These are phyloP conservation scores for Phytophthora tentaculata DNA, from an alignment of 352 stramenopile genomes.

Conservation along the genomic window DNA sequence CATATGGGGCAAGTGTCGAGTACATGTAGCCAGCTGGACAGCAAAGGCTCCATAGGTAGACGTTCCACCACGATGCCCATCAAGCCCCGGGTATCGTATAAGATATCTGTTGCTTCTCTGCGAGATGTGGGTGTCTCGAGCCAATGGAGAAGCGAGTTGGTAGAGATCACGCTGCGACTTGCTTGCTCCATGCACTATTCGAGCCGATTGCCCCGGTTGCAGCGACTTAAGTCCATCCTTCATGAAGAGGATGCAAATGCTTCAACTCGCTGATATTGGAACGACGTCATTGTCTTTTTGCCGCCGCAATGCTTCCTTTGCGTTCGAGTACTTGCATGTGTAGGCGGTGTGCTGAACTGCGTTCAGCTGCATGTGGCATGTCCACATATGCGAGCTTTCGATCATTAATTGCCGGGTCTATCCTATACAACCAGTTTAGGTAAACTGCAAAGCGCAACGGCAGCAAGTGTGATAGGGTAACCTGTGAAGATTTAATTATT, in stretches of 20 bases:
- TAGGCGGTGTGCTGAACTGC: not conserved
- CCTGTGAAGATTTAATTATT: too few relatives aligned
- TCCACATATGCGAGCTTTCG: slow-evolving; percentile 6
- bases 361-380: slow-evolving; percentile 4
- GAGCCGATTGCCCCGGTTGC: not conserved
- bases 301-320: slow-evolving; percentile 11
- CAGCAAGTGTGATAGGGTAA: not conserved
- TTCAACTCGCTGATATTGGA: slow-evolving; percentile 32
- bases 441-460: not conserved
- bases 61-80: slow-evolving; percentile 14
- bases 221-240: slow-evolving; percentile 25
- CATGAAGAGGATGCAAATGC: slow-evolving; percentile 11
- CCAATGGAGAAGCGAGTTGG: slow-evolving; percentile 12
- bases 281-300: slow-evolving; percentile 2
- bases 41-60: slow-evolving; percentile 5
- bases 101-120: slow-evolving; percentile 26
- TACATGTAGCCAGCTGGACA: slow-evolving; percentile 17
- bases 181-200: slow-evolving; percentile 1
- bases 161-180: slow-evolving; percentile 19
- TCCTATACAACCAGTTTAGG: not conserved
- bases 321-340: slow-evolving; percentile 11
- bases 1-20: slow-evolving; percentile 20
- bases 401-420: slow-evolving; percentile 7
- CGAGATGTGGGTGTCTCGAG: slow-evolving; percentile 17
- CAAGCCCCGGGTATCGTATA: slow-evolving; percentile 10